Conservation (phyloP, 2,329 filamentous ascomycete genomes). For the Claviceps sp. region DNA sequence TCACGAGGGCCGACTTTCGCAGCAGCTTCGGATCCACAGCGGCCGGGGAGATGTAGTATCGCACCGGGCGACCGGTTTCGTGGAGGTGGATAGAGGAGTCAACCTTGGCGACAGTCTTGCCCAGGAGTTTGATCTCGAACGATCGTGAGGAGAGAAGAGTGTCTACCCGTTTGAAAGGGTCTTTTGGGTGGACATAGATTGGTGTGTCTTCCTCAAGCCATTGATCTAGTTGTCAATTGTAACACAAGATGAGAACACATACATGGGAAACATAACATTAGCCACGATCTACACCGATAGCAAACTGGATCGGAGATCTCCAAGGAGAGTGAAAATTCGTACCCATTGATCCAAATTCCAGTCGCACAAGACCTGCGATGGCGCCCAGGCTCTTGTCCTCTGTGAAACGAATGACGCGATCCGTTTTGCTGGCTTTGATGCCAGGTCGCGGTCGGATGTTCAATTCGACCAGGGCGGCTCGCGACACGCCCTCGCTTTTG, state of each 20-base stretch:
- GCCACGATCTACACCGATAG: too few species aligned
- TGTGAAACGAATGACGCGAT: slow-evolving; percentile 25
- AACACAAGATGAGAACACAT: too few species aligned
- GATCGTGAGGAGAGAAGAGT: slow-evolving; percentile 40
- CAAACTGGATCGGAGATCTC: too few species aligned
- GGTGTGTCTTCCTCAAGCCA: slow-evolving; percentile 43
- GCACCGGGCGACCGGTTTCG: slow-evolving; percentile 44
- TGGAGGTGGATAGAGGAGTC: slow-evolving; percentile 37
- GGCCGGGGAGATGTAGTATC: slow-evolving; percentile 46
- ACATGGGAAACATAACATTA: too few species aligned
- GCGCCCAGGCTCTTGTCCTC: slow-evolving; percentile 23
- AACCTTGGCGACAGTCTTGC: slow-evolving; percentile 32
- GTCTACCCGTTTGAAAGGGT: slow-evolving; percentile 53
- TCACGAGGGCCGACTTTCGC: slow-evolving; percentile 35
- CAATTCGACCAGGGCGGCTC: slow-evolving; percentile 19
- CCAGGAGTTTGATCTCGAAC: slow-evolving; percentile 35
- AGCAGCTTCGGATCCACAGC: slow-evolving; percentile 32
- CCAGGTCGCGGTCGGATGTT: slow-evolving; percentile 14
- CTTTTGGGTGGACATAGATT: slow-evolving; percentile 50
- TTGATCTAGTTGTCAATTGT: slow-evolving; percentile 15
- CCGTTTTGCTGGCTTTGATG: slow-evolving; percentile 14
- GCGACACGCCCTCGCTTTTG: slow-evolving; percentile 11
- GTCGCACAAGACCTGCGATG: slow-evolving; percentile 18
- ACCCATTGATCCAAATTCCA: slow-evolving; percentile 24
- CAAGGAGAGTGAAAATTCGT: slow-evolving; percentile 1